Conservation (phyloP, 2,329 filamentous ascomycete genomes). For the Alternaria triticimaculans region DNA sequence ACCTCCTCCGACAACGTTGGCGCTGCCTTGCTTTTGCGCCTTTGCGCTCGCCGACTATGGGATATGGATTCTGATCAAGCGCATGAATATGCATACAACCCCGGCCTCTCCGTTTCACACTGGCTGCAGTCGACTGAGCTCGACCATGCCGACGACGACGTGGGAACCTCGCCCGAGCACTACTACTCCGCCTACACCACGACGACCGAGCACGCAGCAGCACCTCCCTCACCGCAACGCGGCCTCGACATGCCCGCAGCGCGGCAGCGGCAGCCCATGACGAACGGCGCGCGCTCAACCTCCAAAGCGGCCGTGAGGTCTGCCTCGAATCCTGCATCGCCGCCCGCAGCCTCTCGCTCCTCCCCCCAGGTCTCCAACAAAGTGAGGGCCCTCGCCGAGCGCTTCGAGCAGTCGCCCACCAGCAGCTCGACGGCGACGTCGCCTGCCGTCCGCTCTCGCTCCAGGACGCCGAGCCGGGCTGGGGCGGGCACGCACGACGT, state of each 20-base stretch:
- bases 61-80: constrained; percentile 19
- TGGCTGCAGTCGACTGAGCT: constrained; percentile 43
- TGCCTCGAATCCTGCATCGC: constrained; percentile 40
- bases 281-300: constrained; percentile 37
- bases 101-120: constrained; percentile 22
- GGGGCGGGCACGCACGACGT: constrained; percentile 18
- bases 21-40: constrained; percentile 19
- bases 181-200: constrained; percentile 39
- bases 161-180: constrained; percentile 32
- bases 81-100: constrained; percentile 21
- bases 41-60: constrained; percentile 18
- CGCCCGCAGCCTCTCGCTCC: constrained; percentile 29
- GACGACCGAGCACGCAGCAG: constrained; percentile 17
- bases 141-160: constrained; percentile 27
- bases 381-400: constrained; percentile 46
- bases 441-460: constrained; percentile 29
- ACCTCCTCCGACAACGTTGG: constrained; percentile 12
- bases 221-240: constrained; percentile 12
- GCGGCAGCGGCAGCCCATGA: constrained; percentile 38
- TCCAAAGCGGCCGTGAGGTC: constrained; percentile 35
- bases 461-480: constrained; percentile 23
- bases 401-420: constrained; percentile 45
- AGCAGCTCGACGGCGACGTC: constrained; percentile 28
- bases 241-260: constrained; percentile 22
- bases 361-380: constrained; percentile 37